A percentile compares a stretch with the other conserved stretches of the same genome.
phyloP scores from a whole-genome alignment of 1,139 yeast species.

The Suhomyces atakaporum region DNA sequence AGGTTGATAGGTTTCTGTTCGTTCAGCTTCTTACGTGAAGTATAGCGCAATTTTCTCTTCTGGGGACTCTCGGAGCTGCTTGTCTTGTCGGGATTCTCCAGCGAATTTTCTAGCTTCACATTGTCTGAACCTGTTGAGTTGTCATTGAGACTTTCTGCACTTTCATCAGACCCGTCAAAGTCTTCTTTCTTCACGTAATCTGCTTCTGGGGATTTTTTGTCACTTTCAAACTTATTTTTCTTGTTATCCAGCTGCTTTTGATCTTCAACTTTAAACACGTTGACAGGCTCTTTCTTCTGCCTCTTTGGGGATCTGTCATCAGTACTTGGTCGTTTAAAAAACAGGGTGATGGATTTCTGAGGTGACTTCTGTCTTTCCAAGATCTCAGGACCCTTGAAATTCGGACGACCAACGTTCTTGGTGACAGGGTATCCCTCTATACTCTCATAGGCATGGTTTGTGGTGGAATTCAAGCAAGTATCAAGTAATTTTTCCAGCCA shows the following conservation, averaged over 20 bases:
- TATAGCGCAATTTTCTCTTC: neutral
- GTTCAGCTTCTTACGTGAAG: slow-evolving; percentile 3
- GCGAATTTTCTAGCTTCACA: too few species aligned
- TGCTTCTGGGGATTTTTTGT: neutral
- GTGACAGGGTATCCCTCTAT: slow-evolving; percentile 59
- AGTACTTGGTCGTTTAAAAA: slow-evolving; percentile 22
- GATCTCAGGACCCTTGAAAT: slow-evolving; percentile 16
- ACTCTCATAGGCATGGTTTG: slow-evolving; percentile 41
- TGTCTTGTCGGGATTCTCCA: neutral
- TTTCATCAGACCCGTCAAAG: too few species aligned
- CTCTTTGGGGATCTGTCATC: slow-evolving; percentile 3
- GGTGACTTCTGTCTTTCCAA: slow-evolving; percentile 21
- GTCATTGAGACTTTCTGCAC: too few species aligned
- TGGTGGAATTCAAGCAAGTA: slow-evolving; percentile 36
- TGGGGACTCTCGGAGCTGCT: neutral
- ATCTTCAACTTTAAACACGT: slow-evolving; percentile 1
- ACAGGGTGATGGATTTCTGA: slow-evolving; percentile 30
- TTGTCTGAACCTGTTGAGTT: neutral
- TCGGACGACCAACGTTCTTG: slow-evolving; percentile 64
- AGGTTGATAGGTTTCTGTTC: slow-evolving; percentile 2
- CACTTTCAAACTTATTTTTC: neutral
- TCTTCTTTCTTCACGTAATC: too few species aligned
- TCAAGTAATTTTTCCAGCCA: slow-evolving; percentile 42
- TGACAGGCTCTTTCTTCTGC: neutral
- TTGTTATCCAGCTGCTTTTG: neutral